Evolutionary conservation across 306 rosid species (phyloP), one percentile per base, ranked within the genome.

Genomic region (Vachellia pachyceras): DNA sequence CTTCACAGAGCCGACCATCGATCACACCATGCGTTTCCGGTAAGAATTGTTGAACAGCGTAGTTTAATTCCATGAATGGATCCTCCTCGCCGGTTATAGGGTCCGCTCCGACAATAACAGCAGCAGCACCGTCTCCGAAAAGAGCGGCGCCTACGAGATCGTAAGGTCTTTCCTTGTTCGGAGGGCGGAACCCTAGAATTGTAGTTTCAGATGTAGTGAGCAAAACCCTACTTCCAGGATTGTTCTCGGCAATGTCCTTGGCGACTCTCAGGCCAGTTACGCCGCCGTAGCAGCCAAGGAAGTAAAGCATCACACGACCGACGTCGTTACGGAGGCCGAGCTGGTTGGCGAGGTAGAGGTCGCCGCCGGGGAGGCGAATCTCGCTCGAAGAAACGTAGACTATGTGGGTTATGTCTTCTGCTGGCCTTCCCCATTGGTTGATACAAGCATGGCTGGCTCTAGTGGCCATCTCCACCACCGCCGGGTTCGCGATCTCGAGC

Each of bases 61-160:
- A 80, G 83, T 87, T 91, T 22, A 94, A 69, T 50, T 96, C 98
- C 94, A 96, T 84, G 90, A 93, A 96, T n/a, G 99, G 97, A 41
- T 83, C 73, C 58, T 76, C 76, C 64, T 71, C 76, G 3, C 68
- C 90, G 1, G 23, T 3, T 14, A 85, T 13, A 0, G 98, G 98
- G 82, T 93, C 65, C 5, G 92, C 55, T 86, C 99, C 98, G 15
- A 96, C 14, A 41, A 96, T 92, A 12, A 77, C 99, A 0, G 98
- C 97, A 0, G 99, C 98, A 5, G 98, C 99, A 1, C 98, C 98
- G 20, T 96, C 99, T 0, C 98, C 98, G 7, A 96, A 96, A 44
- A 96, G 93, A 5, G 97, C 99, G n/a, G 98, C 98, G 22, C 98
- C 98, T 0, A 96, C 99, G 1, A 96, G 97, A 68, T 96, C 98